Percentiles rank a stretch among this genome's conserved stretches.
These are phyloP conservation scores for Aureobasidium lini DNA, from an alignment of 2,329 filamentous ascomycete species.

Conservation along the genomic window DNA sequence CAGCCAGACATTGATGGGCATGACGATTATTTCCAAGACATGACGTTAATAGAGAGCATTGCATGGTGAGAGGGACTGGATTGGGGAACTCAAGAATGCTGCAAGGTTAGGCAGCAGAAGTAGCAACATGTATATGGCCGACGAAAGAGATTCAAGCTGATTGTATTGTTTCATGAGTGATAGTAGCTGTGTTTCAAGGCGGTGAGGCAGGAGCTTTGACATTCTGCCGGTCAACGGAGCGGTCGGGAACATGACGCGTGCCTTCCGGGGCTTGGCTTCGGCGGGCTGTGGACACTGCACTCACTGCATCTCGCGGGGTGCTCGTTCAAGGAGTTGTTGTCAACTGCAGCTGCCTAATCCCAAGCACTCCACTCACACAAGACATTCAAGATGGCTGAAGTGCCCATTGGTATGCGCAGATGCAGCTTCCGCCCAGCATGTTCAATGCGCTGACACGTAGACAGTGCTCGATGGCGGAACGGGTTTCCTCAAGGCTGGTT, in stretches of 20 bases:
- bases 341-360: background rate
- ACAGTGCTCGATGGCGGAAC: constrained; percentile 98
- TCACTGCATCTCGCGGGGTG: constrained; percentile 6
- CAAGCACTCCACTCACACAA: background rate
- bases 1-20: constrained; percentile 7
- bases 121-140: background rate
- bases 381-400: constrained; percentile 37
- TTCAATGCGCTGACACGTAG: constrained; percentile 16
- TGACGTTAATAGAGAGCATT: background rate
- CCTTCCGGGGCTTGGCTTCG: constrained; percentile 10
- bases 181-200: background rate
- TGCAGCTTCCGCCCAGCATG: constrained; percentile 10
- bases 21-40: background rate
- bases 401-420: constrained; percentile 38
- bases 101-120: background rate
- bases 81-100: background rate
- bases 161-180: background rate
- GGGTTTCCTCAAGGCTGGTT: constrained; percentile 98
- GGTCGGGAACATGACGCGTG: constrained; percentile 7
- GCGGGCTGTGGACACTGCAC: background rate
- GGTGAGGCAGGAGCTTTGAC: background rate
- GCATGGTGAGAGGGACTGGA: background rate
- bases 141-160: background rate
- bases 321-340: background rate
- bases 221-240: background rate